Evolutionary conservation across 2,329 filamentous ascomycete species (phyloP).

Genomic region (Cytospora mali): DNA sequence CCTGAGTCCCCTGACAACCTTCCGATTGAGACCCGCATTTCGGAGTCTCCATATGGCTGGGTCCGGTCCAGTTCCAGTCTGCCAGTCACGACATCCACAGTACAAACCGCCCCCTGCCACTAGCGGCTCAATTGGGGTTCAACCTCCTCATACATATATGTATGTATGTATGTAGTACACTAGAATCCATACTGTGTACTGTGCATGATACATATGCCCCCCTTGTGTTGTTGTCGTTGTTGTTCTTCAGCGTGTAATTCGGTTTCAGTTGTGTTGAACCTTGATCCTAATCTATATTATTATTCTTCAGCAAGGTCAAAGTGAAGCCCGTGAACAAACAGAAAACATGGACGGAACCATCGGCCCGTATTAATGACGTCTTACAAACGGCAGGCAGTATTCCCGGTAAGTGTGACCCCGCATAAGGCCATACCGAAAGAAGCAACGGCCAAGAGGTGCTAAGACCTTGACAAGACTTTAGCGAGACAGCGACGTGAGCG

Average conservation of each 20-base stretch:
- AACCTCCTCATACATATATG: no score
- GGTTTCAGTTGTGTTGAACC: not conserved
- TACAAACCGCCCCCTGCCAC: no score
- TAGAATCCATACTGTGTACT: no score
- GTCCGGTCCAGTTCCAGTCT: not conserved
- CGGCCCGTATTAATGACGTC: not conserved
- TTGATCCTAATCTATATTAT: no score
- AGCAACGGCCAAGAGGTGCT: not conserved
- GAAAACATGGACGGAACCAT: not conserved
- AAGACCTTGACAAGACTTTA: not conserved
- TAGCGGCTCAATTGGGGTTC: no score
- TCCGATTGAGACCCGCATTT: no score
- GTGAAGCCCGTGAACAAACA: not conserved
- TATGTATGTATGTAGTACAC: no score
- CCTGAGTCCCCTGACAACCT: no score
- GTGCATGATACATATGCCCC: not conserved
- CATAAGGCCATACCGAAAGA: not conserved
- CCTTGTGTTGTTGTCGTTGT: not conserved
- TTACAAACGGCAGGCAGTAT: not conserved
- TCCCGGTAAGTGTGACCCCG: not conserved
- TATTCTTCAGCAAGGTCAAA: not conserved
- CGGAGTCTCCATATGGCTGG: conserved; percentile 2
- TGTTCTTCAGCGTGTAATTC: not conserved
- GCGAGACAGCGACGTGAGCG: no score
- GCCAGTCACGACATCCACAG: no score